Base-by-base conservation (phyloP, 768 basidiomycete genomes). In the Pleurotus platypus region DNA sequence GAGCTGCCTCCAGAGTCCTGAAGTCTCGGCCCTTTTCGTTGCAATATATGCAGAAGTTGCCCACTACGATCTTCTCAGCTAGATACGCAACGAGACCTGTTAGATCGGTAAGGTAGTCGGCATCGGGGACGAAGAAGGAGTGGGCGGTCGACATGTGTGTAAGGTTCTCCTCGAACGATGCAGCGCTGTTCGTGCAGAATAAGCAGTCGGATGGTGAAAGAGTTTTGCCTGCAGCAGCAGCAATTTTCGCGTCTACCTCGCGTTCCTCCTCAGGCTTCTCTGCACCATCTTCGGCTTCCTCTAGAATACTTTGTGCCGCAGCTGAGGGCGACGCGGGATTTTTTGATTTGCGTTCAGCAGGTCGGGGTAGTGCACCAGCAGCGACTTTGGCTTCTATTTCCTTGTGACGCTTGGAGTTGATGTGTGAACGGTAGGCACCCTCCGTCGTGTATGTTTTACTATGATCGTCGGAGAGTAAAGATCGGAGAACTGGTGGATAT, bases 121-220 rank as follows among this genome's bases (percentile, higher is more conserved):
- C 85, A 64, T 98, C 95, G 46, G 97, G 97, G 60, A 99, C 79
- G 78, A 96, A 97, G 80, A 98, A 98, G 7, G 94, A 94, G 72
- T 99, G 97, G 0, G 70, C 70, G 49, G 70, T 67, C 40, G 89
- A 85, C 97, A 99, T 99, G 78, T 99, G 97, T 1, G 79, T 72
- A 40, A 95, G 79, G 64, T 87, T 93, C 4, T 78, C 82, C 15
- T 85, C 76, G 35, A 92, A 71, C 8, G 83, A 75, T 0, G 75
- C 27, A 16, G 78, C 74, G 13, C 76, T 67, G 27, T 75, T 62
- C 4, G 82, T 57, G 74, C 97, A 99, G 78, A 98, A 99, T 55
- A 99, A 87, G 68, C 96, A 99, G 47, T 86, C 75, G 37, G 77
- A 72, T 9, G 83, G 70, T 3, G 85, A 81, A 18, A 90, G 76